Evolutionary conservation across 192 early-diverging fungal species (phyloP).

Genomic region (Gaertneriomyces semiglobifer): DNA sequence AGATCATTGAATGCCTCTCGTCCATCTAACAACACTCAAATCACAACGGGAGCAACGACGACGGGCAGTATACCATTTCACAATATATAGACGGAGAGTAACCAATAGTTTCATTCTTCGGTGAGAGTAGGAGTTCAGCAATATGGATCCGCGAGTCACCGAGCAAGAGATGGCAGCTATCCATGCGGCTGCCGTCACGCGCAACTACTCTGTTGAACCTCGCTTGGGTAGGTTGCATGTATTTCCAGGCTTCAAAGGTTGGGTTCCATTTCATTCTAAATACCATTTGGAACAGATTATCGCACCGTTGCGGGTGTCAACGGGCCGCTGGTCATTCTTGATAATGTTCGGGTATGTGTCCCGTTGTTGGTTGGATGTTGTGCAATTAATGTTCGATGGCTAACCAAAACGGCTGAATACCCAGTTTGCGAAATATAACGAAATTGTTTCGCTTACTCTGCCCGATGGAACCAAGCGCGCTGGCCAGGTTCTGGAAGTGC

Average conservation of each 20-base stretch:
- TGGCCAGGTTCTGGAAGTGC: constrained; percentile 96
- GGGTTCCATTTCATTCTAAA: too few species aligned
- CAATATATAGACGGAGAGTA: too few species aligned
- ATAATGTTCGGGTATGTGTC: constrained; percentile 84
- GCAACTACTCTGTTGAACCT: constrained; percentile 81
- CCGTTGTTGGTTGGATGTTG: neutral
- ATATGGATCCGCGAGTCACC: constrained; percentile 34
- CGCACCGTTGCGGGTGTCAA: constrained; percentile 96
- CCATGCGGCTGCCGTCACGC: constrained; percentile 82
- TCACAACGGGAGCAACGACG: too few species aligned
- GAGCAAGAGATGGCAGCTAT: constrained; percentile 68
- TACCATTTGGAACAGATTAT: constrained; percentile 69
- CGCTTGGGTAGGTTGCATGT: constrained; percentile 67
- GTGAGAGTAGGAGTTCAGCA: too few species aligned
- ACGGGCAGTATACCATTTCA: too few species aligned
- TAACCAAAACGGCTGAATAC: neutral
- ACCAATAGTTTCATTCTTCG: too few species aligned
- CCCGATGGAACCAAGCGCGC: constrained; percentile 93
- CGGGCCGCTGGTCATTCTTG: constrained; percentile 96
- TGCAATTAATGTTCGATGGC: neutral
- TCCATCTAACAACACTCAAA: too few species aligned
- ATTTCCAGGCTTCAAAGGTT: too few species aligned
- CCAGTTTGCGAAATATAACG: constrained; percentile 92
- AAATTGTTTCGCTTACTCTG: constrained; percentile 95
- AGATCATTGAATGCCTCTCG: too few species aligned